Evolutionary conservation across 164 flowering plant genomes (phyloP).

Genomic region (Umbilicus rupestris): DNA sequence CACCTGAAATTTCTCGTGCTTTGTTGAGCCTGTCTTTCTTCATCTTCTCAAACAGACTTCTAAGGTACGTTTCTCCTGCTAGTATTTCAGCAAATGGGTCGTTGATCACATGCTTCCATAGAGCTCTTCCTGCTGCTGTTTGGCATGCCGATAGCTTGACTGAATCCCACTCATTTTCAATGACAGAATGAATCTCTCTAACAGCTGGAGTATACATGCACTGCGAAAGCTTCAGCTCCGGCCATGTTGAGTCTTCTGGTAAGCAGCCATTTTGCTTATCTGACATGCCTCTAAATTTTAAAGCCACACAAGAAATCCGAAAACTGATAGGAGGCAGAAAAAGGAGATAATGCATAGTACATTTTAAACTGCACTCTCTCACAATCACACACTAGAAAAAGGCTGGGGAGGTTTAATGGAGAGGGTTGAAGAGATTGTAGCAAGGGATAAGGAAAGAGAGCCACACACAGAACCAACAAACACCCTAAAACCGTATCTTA

Average conservation of each 20-base stretch:
- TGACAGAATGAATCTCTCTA: conserved; percentile 41
- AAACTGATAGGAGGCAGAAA: conserved; percentile 12
- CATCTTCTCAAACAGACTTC: conserved; percentile 67
- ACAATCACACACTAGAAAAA: conserved; percentile 5
- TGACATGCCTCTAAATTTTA: conserved; percentile 23
- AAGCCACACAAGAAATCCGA: not conserved
- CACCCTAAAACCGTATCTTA: conserved; percentile 23
- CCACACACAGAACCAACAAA: conserved; percentile 52
- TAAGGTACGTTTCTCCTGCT: conserved; percentile 69
- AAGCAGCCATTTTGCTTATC: conserved; percentile 24
- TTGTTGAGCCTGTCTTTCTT: conserved; percentile 55
- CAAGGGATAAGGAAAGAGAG: conserved; percentile 76
- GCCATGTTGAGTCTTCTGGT: conserved; percentile 25
- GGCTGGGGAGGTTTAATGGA: conserved; percentile 10
- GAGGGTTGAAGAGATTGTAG: conserved; percentile 1
- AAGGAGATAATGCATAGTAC: conserved; percentile 23
- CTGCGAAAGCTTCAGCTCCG: conserved; percentile 51
- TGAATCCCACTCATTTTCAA: conserved; percentile 61
- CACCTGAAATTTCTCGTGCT: conserved; percentile 76
- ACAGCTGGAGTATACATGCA: conserved; percentile 31
- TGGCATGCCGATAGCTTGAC: conserved; percentile 68
- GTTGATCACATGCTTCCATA: conserved; percentile 78
- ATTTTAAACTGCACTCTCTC: conserved; percentile 7
- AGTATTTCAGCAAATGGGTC: conserved; percentile 74
- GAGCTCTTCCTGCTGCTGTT: conserved; percentile 84